Conservation (phyloP, 75 land plant genomes). For the Adiantum capillusveneris region DNA sequence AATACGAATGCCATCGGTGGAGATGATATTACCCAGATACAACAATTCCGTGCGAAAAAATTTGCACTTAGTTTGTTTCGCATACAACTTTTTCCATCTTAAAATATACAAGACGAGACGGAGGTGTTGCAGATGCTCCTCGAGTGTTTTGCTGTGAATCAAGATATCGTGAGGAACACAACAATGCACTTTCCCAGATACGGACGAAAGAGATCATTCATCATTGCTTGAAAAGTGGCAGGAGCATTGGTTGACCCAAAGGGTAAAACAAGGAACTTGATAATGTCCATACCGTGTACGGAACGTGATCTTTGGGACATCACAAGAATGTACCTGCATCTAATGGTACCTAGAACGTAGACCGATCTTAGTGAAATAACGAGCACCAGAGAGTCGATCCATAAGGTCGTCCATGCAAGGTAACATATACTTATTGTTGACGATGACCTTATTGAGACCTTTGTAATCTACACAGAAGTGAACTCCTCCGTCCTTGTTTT, state of each 20-base stretch:
- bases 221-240: slow-evolving; percentile 22
- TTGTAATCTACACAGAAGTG: slow-evolving; percentile 18
- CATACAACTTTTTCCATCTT: slow-evolving; percentile 8
- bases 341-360: slow-evolving; percentile 20
- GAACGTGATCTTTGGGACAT: slow-evolving; percentile 24
- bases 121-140: slow-evolving; percentile 16
- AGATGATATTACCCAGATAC: slow-evolving; percentile 17
- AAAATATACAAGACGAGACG: slow-evolving; percentile 5
- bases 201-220: slow-evolving; percentile 15
- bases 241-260: slow-evolving; percentile 33
- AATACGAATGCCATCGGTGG: slow-evolving; percentile 2
- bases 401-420: slow-evolving; percentile 29
- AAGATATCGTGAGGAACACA: slow-evolving; percentile 27
- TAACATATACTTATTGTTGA: slow-evolving; percentile 18
- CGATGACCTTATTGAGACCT: slow-evolving; percentile 17
- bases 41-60: background rate
- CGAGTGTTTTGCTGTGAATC: slow-evolving; percentile 1
- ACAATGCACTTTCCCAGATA: slow-evolving; percentile 15
- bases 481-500: slow-evolving; percentile 26
- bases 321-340: background rate
- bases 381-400: slow-evolving; percentile 14
- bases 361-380: slow-evolving; percentile 18
- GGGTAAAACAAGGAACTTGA: slow-evolving; percentile 27
- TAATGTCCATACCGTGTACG: slow-evolving; percentile 11
- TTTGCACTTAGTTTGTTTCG: slow-evolving; percentile 18